Base-by-base conservation (phyloP, 148 eudicot species). In the Selenicereus undatus region DNA sequence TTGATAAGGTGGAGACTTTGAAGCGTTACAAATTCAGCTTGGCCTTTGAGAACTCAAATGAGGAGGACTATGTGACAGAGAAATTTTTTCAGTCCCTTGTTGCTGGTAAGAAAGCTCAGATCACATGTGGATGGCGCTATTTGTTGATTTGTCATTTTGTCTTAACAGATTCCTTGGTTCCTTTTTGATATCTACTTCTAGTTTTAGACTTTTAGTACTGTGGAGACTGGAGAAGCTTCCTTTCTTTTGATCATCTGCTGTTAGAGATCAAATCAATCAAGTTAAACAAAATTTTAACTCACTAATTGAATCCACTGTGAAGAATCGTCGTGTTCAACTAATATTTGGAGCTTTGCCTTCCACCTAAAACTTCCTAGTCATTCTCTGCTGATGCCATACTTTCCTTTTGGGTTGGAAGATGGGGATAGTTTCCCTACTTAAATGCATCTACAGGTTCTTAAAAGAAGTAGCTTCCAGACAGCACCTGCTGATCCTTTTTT, bases 61-160 rank as follows among this genome's bases (percentile, higher is more conserved):
- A 93, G 88, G 98, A 95, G 89, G 98, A 95, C 79, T 95, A 95
- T 83, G 98, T 95, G 22, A 95, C 98, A 36, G 98, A 95, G 81
- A 95, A 95, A 80, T 95, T 89, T 85, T 95, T 95, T 81, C 98
- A 95, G 87, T 95, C 98, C 62, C 98, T 95, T 76, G 98, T 95
- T 81, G 94, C 98, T 79, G 98, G 98, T 95, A 93, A 71, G 81
- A 62, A 65, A 42, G 45, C 76, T 77, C 42, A 30, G 36, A 43
- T 80, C 48, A 69, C 48, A 26, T 11, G 27, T 8, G 12, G 48
- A 56, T 29, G 24, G 12, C 56, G 13, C 56, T 12, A 6, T 36
- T 70, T 27, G 66, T 77, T 71, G 11, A 48, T n/a, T n/a, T n/a
- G n/a, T n/a, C n/a, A n/a, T n/a, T 48, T 8, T 36, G 39, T 14